Evolutionary conservation across 106 monocot genomes (phyloP).

Genomic region (Dendrobium huoshanense): DNA sequence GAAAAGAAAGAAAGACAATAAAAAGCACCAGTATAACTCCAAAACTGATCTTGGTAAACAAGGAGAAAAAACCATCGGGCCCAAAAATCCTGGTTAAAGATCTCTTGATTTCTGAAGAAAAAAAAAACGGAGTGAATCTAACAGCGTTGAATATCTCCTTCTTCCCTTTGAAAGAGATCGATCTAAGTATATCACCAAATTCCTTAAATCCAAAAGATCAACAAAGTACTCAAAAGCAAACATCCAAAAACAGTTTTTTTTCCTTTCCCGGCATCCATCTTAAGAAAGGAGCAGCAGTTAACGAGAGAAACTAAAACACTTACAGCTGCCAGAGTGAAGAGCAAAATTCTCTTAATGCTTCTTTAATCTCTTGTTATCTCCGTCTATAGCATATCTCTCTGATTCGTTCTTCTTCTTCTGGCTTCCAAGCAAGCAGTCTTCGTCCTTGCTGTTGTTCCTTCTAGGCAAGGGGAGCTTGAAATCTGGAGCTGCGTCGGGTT

Average conservation of each 20-base stretch:
- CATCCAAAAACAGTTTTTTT: neutral
- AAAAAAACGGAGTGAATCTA: neutral
- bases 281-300: neutral
- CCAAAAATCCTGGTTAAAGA: neutral
- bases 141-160: neutral
- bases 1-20: neutral
- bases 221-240: neutral
- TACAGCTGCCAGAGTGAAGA: neutral
- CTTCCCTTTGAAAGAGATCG: neutral
- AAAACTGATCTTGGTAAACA: neutral
- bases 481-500: slow-evolving; percentile 5
- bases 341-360: neutral
- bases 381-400: no score
- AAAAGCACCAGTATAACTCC: neutral
- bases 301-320: neutral
- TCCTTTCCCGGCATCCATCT: neutral
- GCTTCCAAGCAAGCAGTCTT: neutral
- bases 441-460: neutral
- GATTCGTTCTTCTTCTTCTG: neutral
- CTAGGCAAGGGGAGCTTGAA: slow-evolving; percentile 4
- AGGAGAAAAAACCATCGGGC: neutral
- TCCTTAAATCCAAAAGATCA: neutral
- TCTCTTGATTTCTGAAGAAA: neutral
- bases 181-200: neutral
- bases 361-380: neutral